Evolutionary conservation across 306 rosid species (phyloP).

Genomic region (Vigna angularis): DNA sequence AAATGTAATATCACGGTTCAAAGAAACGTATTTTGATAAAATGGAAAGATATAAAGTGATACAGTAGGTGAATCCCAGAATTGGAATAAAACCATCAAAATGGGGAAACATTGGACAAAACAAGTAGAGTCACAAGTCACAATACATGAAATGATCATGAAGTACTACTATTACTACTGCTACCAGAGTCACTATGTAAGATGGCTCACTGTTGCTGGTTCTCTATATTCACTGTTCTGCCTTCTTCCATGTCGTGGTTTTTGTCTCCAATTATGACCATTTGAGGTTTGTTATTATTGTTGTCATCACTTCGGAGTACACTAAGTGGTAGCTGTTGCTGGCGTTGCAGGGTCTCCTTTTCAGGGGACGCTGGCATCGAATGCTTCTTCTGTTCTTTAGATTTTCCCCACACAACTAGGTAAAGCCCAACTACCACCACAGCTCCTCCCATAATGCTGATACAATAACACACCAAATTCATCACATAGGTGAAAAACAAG

Average conservation of each 20-base stretch:
- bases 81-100: neutral
- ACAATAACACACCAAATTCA: conserved; percentile 19
- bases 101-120: neutral
- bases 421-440: conserved; percentile 45
- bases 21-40: too few relatives aligned
- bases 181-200: neutral
- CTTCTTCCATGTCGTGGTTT: conserved; percentile 7
- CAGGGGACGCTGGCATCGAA: conserved; percentile 18
- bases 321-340: conserved; percentile 45
- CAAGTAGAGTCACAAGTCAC: neutral
- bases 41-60: too few relatives aligned
- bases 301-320: conserved; percentile 6
- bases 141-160: neutral
- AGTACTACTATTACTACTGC: neutral
- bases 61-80: neutral
- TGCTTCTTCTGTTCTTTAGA: conserved; percentile 42
- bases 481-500: neutral
- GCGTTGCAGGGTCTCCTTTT: conserved; percentile 26
- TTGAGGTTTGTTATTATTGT: neutral
- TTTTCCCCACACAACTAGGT: conserved; percentile 55
- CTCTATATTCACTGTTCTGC: neutral
- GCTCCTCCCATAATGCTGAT: conserved; percentile 51
- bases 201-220: too few relatives aligned
- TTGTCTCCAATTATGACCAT: conserved; percentile 13
- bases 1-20: too few relatives aligned